Evolutionary conservation across 768 basidiomycete genomes (phyloP).

Genomic region (Tremella fuciformis): DNA sequence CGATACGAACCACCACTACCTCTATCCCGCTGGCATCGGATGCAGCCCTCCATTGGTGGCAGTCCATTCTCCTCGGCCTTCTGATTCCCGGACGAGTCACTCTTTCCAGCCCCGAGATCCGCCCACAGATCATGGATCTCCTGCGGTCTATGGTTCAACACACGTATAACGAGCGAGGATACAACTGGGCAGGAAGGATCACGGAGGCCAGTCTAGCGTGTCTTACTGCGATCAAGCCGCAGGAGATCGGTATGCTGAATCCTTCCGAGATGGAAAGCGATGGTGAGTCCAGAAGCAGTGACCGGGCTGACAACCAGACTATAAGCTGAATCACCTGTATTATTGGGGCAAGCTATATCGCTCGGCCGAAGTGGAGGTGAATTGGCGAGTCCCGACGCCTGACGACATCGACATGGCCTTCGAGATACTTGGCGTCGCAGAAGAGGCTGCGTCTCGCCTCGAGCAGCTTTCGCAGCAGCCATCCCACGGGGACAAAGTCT

Average conservation of each 20-base stretch:
- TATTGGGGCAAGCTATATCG: conserved; percentile 78
- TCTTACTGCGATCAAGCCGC: conserved; percentile 73
- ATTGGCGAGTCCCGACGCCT: conserved; percentile 74
- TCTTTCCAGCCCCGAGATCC: conserved; percentile 26
- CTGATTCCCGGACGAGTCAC: conserved; percentile 31
- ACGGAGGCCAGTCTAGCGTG: conserved; percentile 69
- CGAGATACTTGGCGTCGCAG: conserved; percentile 65
- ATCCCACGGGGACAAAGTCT: conserved; percentile 63
- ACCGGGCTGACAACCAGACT: conserved; percentile 56
- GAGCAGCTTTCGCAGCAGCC: conserved; percentile 62
- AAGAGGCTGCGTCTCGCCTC: conserved; percentile 57
- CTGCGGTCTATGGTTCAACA: conserved; percentile 66
- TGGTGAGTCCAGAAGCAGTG: conserved; percentile 55
- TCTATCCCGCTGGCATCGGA: conserved; percentile 62
- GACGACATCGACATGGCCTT: conserved; percentile 74
- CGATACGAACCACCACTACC: conserved; percentile 63
- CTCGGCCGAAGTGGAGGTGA: conserved; percentile 68
- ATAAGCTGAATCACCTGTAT: conserved; percentile 65
- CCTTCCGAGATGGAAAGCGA: conserved; percentile 69
- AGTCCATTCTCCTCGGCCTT: conserved; percentile 37
- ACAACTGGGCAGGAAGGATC: conserved; percentile 74
- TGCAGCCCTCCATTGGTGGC: conserved; percentile 78
- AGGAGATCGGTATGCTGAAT: conserved; percentile 78
- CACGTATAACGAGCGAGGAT: conserved; percentile 75
- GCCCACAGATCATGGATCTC: conserved; percentile 49